Evolutionary conservation across 768 basidiomycete species (phyloP).

Genomic region (Leccinellum luteum): DNA sequence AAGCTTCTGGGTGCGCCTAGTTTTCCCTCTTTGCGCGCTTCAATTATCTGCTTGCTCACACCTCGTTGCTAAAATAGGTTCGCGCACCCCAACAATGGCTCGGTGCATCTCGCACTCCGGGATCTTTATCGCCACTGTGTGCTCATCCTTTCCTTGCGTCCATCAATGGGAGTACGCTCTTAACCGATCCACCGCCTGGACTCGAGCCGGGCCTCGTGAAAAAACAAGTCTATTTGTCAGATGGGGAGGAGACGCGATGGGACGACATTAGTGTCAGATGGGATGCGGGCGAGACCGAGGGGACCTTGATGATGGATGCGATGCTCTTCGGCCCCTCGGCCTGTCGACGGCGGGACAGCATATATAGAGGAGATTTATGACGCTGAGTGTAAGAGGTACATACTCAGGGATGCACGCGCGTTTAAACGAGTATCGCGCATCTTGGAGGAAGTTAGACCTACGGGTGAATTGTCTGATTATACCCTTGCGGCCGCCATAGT

Average conservation of each 20-base stretch:
- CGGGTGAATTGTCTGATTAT: conserved; percentile 39
- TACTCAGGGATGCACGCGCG: conserved; percentile 7
- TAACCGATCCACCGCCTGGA: conserved; percentile 59
- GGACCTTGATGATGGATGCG: conserved; percentile 1
- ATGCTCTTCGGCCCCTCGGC: not conserved
- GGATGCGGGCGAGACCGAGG: conserved; percentile 24
- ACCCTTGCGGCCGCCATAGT: conserved; percentile 5
- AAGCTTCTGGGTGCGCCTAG: conserved; percentile 62
- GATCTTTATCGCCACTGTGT: conserved; percentile 47
- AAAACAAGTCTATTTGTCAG: conserved; percentile 29
- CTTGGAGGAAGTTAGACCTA: conserved; percentile 41
- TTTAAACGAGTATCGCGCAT: conserved; percentile 22
- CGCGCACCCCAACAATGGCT: conserved; percentile 57
- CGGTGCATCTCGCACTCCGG: conserved; percentile 45
- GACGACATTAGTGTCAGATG: conserved; percentile 53
- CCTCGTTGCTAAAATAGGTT: conserved; percentile 39
- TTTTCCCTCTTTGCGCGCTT: not conserved
- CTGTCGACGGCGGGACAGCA: conserved; percentile 38
- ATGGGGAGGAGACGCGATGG: conserved; percentile 40
- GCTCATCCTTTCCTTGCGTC: conserved; percentile 59
- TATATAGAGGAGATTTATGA: conserved; percentile 51
- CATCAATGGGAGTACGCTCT: conserved; percentile 61
- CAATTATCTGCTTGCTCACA: not conserved
- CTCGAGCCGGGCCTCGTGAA: conserved; percentile 58
- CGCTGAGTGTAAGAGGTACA: conserved; percentile 27